These are phyloP conservation scores for Bonia amplexicaulis DNA, from an alignment of 176 grass and related monocot genomes.

Conservation along the genomic window DNA sequence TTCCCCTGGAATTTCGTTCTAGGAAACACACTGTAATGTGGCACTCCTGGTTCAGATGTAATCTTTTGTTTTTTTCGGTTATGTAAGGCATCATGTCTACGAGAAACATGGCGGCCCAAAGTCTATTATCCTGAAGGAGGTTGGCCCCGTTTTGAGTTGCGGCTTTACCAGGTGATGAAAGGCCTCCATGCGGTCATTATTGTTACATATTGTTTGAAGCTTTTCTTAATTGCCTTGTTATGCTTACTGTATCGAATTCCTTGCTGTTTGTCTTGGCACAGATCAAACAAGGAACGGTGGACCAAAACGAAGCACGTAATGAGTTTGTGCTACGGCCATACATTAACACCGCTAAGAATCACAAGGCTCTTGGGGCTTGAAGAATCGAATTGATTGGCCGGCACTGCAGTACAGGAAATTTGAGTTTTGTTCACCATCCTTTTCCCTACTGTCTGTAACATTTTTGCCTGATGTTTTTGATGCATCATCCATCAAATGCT, in stretches of 20 bases:
- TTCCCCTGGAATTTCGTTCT: not conserved
- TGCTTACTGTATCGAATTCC: not conserved
- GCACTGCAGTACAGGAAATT: not conserved
- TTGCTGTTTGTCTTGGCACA: slow-evolving; percentile 20
- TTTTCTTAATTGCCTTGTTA: not conserved
- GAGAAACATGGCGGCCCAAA: slow-evolving; percentile 71
- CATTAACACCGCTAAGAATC: slow-evolving; percentile 81
- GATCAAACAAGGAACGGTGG: slow-evolving; percentile 69
- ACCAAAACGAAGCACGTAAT: slow-evolving; percentile 67
- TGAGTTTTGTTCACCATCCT: not conserved
- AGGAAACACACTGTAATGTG: not conserved
- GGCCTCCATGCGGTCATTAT: not conserved
- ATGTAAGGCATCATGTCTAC: slow-evolving; percentile 76
- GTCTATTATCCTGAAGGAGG: slow-evolving; percentile 75
- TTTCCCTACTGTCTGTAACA: not conserved
- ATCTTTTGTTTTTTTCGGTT: not conserved
- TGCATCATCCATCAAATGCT: not conserved
- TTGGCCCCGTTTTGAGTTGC: slow-evolving; percentile 74
- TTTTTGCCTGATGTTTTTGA: not conserved
- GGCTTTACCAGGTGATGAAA: slow-evolving; percentile 59
- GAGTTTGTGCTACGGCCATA: slow-evolving; percentile 70
- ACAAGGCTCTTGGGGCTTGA: slow-evolving; percentile 64
- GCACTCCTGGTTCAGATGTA: not conserved
- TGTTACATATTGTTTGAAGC: not conserved
- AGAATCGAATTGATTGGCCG: not conserved